Conservation (phyloP, 176 grass and related monocot genomes). For the Triticum monococcum region DNA sequence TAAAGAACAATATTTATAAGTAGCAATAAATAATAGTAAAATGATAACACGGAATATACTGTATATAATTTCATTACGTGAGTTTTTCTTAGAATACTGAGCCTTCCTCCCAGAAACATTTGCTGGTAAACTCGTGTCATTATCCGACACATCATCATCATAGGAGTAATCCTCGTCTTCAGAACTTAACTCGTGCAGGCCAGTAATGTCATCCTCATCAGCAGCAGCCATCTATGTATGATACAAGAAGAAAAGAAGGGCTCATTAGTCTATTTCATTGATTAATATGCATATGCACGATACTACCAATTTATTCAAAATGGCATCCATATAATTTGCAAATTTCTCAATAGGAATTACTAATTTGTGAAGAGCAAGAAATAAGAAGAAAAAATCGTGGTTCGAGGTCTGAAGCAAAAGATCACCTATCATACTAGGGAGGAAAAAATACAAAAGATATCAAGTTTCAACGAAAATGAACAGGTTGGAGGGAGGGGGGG, state of each 20-base stretch:
- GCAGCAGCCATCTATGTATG: constrained; percentile 75
- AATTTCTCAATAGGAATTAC: not conserved
- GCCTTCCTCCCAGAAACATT: constrained; percentile 56
- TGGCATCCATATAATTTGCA: not conserved
- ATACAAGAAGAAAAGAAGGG: constrained; percentile 20
- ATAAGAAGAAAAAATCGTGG: not conserved
- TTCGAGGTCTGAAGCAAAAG: constrained; percentile 1
- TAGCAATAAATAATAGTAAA: not conserved
- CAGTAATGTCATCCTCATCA: constrained; percentile 78
- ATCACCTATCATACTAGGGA: not conserved
- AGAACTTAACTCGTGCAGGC: constrained; percentile 72
- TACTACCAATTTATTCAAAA: not conserved
- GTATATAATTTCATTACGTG: constrained; percentile 55
- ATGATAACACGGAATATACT: constrained; percentile 21
- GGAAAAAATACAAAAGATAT: not conserved
- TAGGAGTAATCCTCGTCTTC: constrained; percentile 95
- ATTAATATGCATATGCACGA: constrained; percentile 25
- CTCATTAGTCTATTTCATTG: constrained; percentile 1
- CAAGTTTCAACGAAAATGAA: not conserved
- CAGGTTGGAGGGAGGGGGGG: not conserved
- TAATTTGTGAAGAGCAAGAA: constrained; percentile 1
- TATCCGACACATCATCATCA: constrained; percentile 83
- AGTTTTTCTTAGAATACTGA: constrained; percentile 80
- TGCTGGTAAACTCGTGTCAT: constrained; percentile 59
- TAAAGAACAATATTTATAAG: constrained; percentile 30